phyloP scores from a whole-genome alignment of 495 filamentous ascomycete genomes.

The Neurospora sp. region DNA sequence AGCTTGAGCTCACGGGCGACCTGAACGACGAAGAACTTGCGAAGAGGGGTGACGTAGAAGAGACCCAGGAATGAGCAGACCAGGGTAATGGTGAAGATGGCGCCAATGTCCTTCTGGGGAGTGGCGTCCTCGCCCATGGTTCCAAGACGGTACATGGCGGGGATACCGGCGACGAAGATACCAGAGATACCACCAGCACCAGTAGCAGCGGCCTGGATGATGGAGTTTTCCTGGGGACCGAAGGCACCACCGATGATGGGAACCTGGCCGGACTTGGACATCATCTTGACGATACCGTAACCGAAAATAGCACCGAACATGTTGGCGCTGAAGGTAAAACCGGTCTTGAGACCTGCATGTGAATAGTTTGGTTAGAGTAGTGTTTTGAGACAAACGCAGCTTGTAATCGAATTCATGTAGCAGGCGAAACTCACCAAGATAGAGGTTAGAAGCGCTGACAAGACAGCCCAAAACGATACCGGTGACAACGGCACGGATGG shows the following conservation, averaged over 20 bases:
- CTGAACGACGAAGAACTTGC: constrained; percentile 61
- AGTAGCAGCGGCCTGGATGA: constrained; percentile 53
- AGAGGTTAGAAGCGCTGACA: constrained; percentile 56
- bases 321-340: constrained; percentile 51
- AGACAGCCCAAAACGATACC: constrained; percentile 49
- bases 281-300: constrained; percentile 52
- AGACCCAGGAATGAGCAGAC: constrained; percentile 58
- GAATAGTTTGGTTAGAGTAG: constrained; percentile 11
- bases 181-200: constrained; percentile 53
- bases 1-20: constrained; percentile 52
- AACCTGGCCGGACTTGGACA: constrained; percentile 32
- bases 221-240: constrained; percentile 58
- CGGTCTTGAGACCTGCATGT: constrained; percentile 47
- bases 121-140: constrained; percentile 33
- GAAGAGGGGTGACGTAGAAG: constrained; percentile 56
- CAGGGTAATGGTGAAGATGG: constrained; percentile 51
- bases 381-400: background rate
- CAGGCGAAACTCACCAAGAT: constrained; percentile 37
- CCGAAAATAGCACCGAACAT: constrained; percentile 56
- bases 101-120: constrained; percentile 46
- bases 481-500: constrained; percentile 44
- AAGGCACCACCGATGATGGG: constrained; percentile 52
- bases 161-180: constrained; percentile 54
- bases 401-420: background rate
- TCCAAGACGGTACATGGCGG: constrained; percentile 50